Conservation (phyloP, 306 rosid species). For the Prosopis cineraria region DNA sequence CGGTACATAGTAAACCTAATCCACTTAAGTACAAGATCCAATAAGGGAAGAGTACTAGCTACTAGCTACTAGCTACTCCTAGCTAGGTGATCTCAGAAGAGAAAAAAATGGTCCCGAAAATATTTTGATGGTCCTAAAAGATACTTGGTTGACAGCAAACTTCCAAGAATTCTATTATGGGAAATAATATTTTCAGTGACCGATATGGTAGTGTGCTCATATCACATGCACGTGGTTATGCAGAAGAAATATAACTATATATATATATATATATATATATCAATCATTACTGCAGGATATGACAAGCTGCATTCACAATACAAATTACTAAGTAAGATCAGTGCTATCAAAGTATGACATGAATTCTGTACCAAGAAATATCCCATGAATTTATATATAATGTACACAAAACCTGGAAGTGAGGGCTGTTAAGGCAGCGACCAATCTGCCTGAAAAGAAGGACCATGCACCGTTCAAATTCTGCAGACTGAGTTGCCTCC, state of each 20-base stretch:
- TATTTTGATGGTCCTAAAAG: not conserved
- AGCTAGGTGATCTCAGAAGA: constrained; percentile 20
- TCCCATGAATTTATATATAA: too few species aligned
- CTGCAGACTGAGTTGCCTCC: constrained; percentile 52
- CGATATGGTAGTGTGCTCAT: not conserved
- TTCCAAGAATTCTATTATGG: too few species aligned
- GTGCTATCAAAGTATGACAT: not conserved
- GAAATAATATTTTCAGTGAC: not conserved
- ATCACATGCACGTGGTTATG: not conserved
- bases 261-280: too few species aligned
- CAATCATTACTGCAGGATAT: too few species aligned
- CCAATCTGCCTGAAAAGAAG: constrained; percentile 67
- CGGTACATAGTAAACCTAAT: not conserved
- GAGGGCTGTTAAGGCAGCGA: constrained; percentile 71
- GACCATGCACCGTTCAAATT: constrained; percentile 52
- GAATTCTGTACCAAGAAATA: too few species aligned
- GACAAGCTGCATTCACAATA: not conserved
- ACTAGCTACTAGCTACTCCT: too few species aligned
- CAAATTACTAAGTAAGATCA: not conserved
- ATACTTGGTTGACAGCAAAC: too few species aligned
- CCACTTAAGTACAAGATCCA: constrained; percentile 19
- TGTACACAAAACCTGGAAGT: constrained; percentile 60
- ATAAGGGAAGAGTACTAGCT: not conserved
- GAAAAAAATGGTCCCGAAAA: not conserved
- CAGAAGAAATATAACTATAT: not conserved